Conservation (phyloP, 2,329 filamentous ascomycete species). For the Ophiostoma quercus region DNA sequence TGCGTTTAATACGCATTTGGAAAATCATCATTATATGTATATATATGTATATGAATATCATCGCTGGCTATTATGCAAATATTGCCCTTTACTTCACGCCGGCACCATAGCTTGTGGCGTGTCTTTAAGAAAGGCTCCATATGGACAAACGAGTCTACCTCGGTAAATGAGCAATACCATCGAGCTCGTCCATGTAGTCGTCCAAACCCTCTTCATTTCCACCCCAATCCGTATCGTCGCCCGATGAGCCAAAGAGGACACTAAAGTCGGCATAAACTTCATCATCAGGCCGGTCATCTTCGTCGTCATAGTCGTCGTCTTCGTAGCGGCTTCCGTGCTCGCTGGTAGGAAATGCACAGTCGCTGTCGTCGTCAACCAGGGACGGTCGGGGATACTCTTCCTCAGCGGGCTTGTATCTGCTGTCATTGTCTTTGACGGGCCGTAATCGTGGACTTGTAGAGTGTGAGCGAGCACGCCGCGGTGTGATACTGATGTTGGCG, state of each 20-base stretch:
- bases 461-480: background rate
- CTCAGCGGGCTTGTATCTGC: background rate
- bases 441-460: background rate
- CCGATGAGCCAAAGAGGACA: conserved; percentile 43
- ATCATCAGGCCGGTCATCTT: conserved; percentile 40
- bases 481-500: background rate
- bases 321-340: conserved; percentile 42
- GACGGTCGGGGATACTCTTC: background rate
- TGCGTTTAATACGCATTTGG: too few relatives aligned
- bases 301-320: conserved; percentile 37
- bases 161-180: conserved; percentile 47
- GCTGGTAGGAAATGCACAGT: conserved; percentile 41
- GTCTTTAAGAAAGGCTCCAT: background rate
- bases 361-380: conserved; percentile 37
- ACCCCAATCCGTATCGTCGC: conserved; percentile 28
- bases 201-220: conserved; percentile 42
- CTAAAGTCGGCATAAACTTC: conserved; percentile 53
- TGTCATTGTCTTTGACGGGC: background rate
- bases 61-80: too few relatives aligned
- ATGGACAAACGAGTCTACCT: conserved; percentile 25
- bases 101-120: too few relatives aligned
- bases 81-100: too few relatives aligned
- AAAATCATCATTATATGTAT: too few relatives aligned
- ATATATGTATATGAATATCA: too few relatives aligned
- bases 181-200: conserved; percentile 52